Evolutionary conservation across 192 early-diverging fungal genomes (phyloP), one percentile per base, ranked within the genome.

Genomic region (Entomortierella lignicola): DNA sequence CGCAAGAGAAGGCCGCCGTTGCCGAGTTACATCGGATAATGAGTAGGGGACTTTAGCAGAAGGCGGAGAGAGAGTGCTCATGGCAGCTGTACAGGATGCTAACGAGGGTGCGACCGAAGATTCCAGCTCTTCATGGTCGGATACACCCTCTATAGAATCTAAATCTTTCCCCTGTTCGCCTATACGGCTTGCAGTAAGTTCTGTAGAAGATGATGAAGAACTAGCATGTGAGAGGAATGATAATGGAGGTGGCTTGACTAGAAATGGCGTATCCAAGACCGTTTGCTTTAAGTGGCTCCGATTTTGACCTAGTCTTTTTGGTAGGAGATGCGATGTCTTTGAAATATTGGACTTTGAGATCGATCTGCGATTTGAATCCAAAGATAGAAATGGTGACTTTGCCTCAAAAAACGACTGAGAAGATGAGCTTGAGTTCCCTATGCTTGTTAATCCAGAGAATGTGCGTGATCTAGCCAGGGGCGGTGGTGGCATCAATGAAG

Each of bases 1-100:
- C 4, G 56, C 51, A 17, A 25, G 51, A 2, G 63, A 66, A 30
- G 52, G 42, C 0, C 48, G 1, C 30, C 51, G 1, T 3, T 56
- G 2, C 20, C 52, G 39, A 2, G 20, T 26, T 0, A 27, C 11
- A 23, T 8, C 17, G 23, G 8, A 21, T 17, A 59, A 37, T 1
- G 53, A 34, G 32, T 59, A 18, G 2, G 41, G 27, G 37, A n/a
- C 23, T n/a, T 55, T 71, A 7, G 42, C 53, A 5, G 69, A 71
- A 8, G 59, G 69, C 2, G 69, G 69, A 0, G 59, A 62, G 7
- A 62, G 53, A 15, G 23, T 32, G 17, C 21, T 43, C 58, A 59
- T 71, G 29, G 59, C 55, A 23, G 50, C 69, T 44, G 69, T 62
- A 51, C 58, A 71, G 21, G 59, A 62, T 18, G 37, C 53, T 5